Evolutionary conservation across 2,329 filamentous ascomycete genomes (phyloP), one percentile per base, ranked within the genome.

Genomic region (Passalora sequoiae): DNA sequence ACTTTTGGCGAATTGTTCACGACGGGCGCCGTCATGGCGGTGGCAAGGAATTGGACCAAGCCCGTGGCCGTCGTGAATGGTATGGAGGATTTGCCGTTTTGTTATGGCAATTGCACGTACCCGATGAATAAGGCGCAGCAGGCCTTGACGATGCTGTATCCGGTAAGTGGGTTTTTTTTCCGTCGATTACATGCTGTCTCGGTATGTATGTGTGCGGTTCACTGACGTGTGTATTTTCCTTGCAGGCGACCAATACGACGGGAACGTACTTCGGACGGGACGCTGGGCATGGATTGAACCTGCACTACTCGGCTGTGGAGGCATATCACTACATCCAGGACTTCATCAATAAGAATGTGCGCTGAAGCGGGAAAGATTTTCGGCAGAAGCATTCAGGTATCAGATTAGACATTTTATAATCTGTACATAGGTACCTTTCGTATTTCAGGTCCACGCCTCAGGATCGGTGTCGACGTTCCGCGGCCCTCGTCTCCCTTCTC

Each of bases 1-100:
- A 63, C 61, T 1, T 48, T 59, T 20, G 62, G 62, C 15, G 61
- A 65, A 36, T 44, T 62, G n/a, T 55, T 63, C 43, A 54, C 51
- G 2, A 44, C 53, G 3, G 38, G 44, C 2, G 53, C 48, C 4
- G 46, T 54, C 2, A 41, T 43, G 10, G 42, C 13, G 4, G 32
- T 50, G 0, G 55, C 58, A 2, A 20, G 21, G 16, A 49, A 54
- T 35, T 64, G 47, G 44, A 59, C 47, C 13, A 46, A 47, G 7
- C 55, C 61, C 2, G 55, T 63, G 4, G 53, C 56, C 2, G 57
- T 64, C 10, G 57, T 63, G 15, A 57, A 62, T 16, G 61, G 61
- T 3, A 50, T 30, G 2, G 43, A 54, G 10, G 60, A 63, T 40
- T 35, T 61, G 28, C 57, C 58, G 6, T 63, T 61, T 44, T 64